These are phyloP conservation scores for Paramecium caudatum DNA, from an alignment of 73 alveolate species.

Conservation along the genomic window DNA sequence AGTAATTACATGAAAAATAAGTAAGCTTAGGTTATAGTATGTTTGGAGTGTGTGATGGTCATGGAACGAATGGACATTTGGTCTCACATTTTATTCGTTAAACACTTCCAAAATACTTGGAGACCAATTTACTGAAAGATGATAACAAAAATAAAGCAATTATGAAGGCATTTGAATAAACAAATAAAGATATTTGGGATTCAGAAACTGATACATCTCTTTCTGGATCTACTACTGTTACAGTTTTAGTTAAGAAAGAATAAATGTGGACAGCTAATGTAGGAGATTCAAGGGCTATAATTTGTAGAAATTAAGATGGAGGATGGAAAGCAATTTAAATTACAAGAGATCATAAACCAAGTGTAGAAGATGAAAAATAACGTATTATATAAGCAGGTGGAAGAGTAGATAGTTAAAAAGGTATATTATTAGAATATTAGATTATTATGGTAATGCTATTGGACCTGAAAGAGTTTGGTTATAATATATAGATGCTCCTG, in stretches of 20 bases:
- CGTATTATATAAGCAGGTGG: conserved; percentile 87
- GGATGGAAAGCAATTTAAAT: conserved; percentile 82
- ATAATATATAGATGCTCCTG: conserved; percentile 94
- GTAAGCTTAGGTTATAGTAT: conserved; percentile 39
- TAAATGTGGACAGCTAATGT: conserved; percentile 79
- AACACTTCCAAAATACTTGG: conserved; percentile 63
- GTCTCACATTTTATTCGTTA: conserved; percentile 55
- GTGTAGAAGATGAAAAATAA: conserved; percentile 83
- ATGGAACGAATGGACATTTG: conserved; percentile 73
- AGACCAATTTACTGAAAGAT: neutral
- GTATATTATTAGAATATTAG: conserved; percentile 47
- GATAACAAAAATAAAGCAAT: conserved; percentile 33
- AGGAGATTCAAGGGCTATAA: conserved; percentile 82
- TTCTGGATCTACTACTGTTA: conserved; percentile 80
- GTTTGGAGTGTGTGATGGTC: conserved; percentile 75
- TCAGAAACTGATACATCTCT: conserved; percentile 79
- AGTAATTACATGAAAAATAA: neutral
- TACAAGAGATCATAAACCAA: conserved; percentile 95
- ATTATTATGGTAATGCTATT: conserved; percentile 83
- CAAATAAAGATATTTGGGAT: conserved; percentile 75
- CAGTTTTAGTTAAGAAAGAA: conserved; percentile 83
- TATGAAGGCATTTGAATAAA: conserved; percentile 58
- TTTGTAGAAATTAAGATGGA: conserved; percentile 86
- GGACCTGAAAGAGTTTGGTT: conserved; percentile 99
- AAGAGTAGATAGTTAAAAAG: conserved; percentile 79